Evolutionary conservation across 2,329 filamentous ascomycete species (phyloP), one percentile per base, ranked within the genome.

Genomic region (Trichophyton rubrum): DNA sequence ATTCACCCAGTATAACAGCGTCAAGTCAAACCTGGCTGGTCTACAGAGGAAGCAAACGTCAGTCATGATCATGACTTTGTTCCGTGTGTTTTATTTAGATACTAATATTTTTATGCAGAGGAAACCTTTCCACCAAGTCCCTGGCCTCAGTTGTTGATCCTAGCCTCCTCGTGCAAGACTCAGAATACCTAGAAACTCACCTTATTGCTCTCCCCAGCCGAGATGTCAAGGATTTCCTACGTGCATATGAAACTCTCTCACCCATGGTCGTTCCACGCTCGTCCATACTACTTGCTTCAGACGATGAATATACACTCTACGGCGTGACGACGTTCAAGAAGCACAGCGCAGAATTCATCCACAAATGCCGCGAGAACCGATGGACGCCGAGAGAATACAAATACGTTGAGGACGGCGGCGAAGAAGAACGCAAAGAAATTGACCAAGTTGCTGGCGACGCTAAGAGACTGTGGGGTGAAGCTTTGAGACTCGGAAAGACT

Each of bases 311-410:
- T 69, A 84, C 85, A 1, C 80, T 99, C 17, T 96, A 88, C 70
- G 86, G 88, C 3, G 91, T 95, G 57, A 93, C 90, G 2, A 88
- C 88, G 0, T 99, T 99, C 78, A 96, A 95, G 79, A 97, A 96
- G 77, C 81, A 90, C 71, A 85, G 86, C 64, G 75, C 80, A 64
- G 93, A 97, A 68, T 97, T 99, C 69, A 78, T 95, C 62, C 88
- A 93, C 73, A 96, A 96, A 76, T 90, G 87, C 70, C 83, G 93
- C 65, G 93, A 97, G 73, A 85, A 89, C 69, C 90, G 93, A 71
- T 99, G 92, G 90, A 92, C 89, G 45, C 93, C 93, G 1, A 84
- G 93, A 63, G 92, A 96, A 69, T 96, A 91, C 79, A 93, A 91
- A 75, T 89, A 95, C 72, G 87, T 90, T 60, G 88, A 95, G 71